Base-by-base conservation (phyloP, 2,329 filamentous ascomycete species). In the Trichophyton schoenleinii region DNA sequence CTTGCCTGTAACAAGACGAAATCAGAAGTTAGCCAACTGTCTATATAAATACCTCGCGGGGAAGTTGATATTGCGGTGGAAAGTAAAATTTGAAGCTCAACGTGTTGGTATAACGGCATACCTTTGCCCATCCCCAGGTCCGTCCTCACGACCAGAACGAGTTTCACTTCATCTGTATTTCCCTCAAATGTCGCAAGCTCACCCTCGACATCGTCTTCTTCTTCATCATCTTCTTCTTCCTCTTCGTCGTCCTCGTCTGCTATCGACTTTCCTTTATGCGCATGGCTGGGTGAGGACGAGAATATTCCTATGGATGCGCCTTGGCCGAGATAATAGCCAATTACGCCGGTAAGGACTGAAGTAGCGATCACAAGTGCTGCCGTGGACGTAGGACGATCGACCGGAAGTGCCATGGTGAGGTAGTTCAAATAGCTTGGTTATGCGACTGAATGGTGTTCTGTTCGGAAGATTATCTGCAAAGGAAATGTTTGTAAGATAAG, bases 91-190 rank as follows among this genome's bases (percentile, higher is more conserved):
- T 36, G 22, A 28, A 15, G 49, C 49, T 48, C 20, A n/a, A 11
- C 1, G 18, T 38, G 34, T 38, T 13, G 34, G 9, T 38, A 38
- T 6, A 38, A 38, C 13, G 18, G 20, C 79, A 48, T 78, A 94
- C 92, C 92, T 78, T 96, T 97, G 8, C 88, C 94, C 94, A 99
- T 99, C 68, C 92, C 92, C 69, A 99, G 75, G 77, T 99, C 94
- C 18, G 90, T 96, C 71, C 94, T 80, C 61, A 97, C 92, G 3
- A 96, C 89, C 38, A 99, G 79, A 13, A 96, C 89, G 62, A 97
- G 80, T 77, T 97, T 97, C 79, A 92, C 96, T 74, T 96, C 91
- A 74, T 96, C 91, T 11, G 71, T 72, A 63, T 82, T 84, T 7
- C 73, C 77, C 68, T 76, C 75, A 69, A 77, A 77, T 64, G 71